Evolutionary conservation across 2,329 filamentous ascomycete species (phyloP), one percentile per base, ranked within the genome.

Genomic region (Ceratocystiopsis sp.): DNA sequence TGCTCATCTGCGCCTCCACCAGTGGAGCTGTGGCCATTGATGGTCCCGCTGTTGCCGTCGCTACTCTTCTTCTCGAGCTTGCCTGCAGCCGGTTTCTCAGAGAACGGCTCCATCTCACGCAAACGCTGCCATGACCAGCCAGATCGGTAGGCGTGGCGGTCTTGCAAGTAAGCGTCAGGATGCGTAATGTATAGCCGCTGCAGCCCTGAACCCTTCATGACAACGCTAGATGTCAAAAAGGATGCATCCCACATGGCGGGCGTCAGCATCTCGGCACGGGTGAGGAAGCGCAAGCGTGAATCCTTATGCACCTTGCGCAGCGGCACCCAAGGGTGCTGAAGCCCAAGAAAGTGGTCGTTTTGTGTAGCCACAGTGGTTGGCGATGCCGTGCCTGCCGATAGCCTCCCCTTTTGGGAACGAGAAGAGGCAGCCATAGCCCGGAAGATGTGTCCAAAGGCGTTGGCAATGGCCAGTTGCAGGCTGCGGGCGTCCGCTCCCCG

Each of bases 181-280:
- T 84, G 79, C 1, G 83, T 89, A 45, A 87, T 68, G 59, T 82
- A 89, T 13, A 89, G 68, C 10, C 82, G 70, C 48, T 77, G 75
- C 48, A 65, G 59, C 19, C 71, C 68, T 11, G 72, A 68, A 29
- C 75, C 69, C 52, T 78, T 75, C 82, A 87, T 87, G 53, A 83
- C 71, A 35, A 86, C 73, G 40, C 72, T 75, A 2, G 79, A 77
- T 41, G 68, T 68, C 25, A 89, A 66, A 48, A 87, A 87, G 11
- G 73, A 66, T 3, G 78, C 73, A 42, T 77, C 74, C 83, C 83
- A 89, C 3, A 77, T 59, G 1, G 76, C 71, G 0, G 80, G 74
- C 1, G 78, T 85, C 35, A 81, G 61, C 75, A 87, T 81, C 56
- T 87, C 83, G 1, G 74, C 65, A 1, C 75, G 75, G 7, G 71